Evolutionary conservation across 345 rosid species (phyloP), one percentile per base, ranked within the genome.

Genomic region (Salix exigua): DNA sequence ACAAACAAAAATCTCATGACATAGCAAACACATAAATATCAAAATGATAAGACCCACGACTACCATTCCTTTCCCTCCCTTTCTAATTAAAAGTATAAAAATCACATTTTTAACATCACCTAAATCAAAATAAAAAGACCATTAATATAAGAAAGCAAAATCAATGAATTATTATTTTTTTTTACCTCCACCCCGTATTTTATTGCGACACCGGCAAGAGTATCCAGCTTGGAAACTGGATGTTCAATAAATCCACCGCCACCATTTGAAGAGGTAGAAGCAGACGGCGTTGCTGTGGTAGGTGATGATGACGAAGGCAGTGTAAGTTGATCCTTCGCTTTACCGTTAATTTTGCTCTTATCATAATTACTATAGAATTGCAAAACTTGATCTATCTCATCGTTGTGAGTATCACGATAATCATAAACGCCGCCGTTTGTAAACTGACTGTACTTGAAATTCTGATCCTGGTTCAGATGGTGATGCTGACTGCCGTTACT

Each of bases 201-300:
- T 31, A 81, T 81, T 58, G 84, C 84, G n/a, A 81, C 81, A 31
- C 84, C 84, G 60, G 84, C 81, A 28, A 81, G 84, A 13, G 84
- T 81, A 46, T 81, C 84, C 35, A 77, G 42, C 65, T 50, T 81
- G 21, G 84, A 81, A 46, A 81, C 78, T 10, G 66, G 81, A 21
- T 77, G 81, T 16, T 77, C 75, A 58, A 81, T 81, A 26, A 70
- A 77, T 8, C 75, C 81, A 37, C 21, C 17, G n/a, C 70, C 70
- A 18, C 70, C 46, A 37, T 37, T 35, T 23, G 71, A 71, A 13
- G 61, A 44, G 19, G 19, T 23, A 13, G 23, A 25, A 70, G 58
- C 33, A 30, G 73, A 46, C 58, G 26, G 21, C n/a, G 42, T 37
- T 23, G 71, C 8, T 38, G 21, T 23, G 13, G 13, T 68, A 8